A percentile compares a stretch with the other conserved stretches of the same genome.
Conservation (phyloP, 441 rosid genomes). For the Manihot esculenta region DNA sequence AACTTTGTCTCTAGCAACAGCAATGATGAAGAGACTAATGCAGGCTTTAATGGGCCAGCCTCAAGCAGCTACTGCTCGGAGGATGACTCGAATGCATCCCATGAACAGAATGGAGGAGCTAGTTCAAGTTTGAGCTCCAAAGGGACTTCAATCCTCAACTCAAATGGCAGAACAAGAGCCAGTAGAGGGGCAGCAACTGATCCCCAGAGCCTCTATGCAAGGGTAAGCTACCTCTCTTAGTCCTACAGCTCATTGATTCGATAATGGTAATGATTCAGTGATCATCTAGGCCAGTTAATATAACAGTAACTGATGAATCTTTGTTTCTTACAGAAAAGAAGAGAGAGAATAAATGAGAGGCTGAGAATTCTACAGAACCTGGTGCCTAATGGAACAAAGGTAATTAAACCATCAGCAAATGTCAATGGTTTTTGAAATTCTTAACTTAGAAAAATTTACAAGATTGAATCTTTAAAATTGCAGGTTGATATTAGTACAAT, state of each 20-base stretch:
- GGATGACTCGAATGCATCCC: conserved; percentile 52
- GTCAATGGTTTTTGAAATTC: neutral
- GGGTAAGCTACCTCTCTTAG: conserved; percentile 34
- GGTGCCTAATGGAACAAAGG: conserved; percentile 85
- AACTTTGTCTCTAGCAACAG: conserved; percentile 26
- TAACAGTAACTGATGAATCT: too few species aligned
- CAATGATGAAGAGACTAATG: conserved; percentile 39
- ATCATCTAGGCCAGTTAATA: too few species aligned
- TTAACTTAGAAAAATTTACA: neutral
- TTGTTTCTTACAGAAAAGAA: conserved; percentile 57
- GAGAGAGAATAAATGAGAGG: conserved; percentile 75
- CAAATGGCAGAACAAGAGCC: conserved; percentile 57
- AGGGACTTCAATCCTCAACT: conserved; percentile 38
- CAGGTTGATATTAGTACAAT: conserved; percentile 86
- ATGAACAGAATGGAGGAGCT: conserved; percentile 38
- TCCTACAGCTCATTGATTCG: too few species aligned
- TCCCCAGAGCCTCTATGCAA: conserved; percentile 76
- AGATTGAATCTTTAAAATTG: conserved; percentile 10
- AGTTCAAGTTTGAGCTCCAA: conserved; percentile 34
- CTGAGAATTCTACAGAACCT: conserved; percentile 62
- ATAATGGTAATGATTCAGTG: too few species aligned
- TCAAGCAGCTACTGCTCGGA: conserved; percentile 58
- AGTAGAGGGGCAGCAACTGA: conserved; percentile 68
- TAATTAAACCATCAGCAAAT: conserved; percentile 31
- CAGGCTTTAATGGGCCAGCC: conserved; percentile 29